A percentile compares a stretch with the other conserved stretches of the same genome.
These are phyloP conservation scores for Penicillium nordicum DNA, from an alignment of 2,329 filamentous ascomycete genomes.

Conservation along the genomic window DNA sequence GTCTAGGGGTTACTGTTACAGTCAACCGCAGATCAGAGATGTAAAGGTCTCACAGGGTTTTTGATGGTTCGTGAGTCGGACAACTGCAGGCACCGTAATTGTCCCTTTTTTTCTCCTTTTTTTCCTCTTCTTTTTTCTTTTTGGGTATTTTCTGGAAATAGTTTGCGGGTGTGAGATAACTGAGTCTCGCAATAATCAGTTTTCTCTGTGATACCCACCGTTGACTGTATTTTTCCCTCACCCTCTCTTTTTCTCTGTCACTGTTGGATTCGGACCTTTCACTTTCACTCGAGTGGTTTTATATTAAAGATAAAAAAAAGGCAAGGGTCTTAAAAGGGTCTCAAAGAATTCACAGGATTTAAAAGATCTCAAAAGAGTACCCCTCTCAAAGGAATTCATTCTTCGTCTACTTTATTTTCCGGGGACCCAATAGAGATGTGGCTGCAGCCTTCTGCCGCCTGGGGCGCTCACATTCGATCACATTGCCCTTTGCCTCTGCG, in stretches of 20 bases:
- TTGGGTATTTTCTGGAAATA: neutral
- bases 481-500: slow-evolving; percentile 8
- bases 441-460: slow-evolving; percentile 22
- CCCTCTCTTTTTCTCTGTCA: neutral
- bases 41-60: slow-evolving; percentile 15
- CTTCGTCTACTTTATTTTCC: slow-evolving; percentile 18
- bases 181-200: neutral
- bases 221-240: neutral
- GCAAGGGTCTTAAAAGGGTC: neutral
- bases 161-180: neutral
- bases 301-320: neutral
- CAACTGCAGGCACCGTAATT: slow-evolving; percentile 14
- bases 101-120: neutral
- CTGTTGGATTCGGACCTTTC: neutral
- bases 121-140: neutral
- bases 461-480: slow-evolving; percentile 20
- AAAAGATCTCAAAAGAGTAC: neutral
- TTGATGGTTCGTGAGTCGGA: slow-evolving; percentile 11
- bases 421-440: slow-evolving; percentile 25
- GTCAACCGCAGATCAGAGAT: slow-evolving; percentile 11
- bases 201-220: slow-evolving; percentile 8
- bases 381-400: slow-evolving; percentile 8
- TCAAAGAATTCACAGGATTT: neutral
- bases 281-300: no score
- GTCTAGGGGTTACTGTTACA: slow-evolving; percentile 26